Percentiles rank a stretch among this genome's conserved stretches.
These are phyloP conservation scores for Artomyces pyxidatus DNA, from an alignment of 768 basidiomycete genomes.

Conservation along the genomic window DNA sequence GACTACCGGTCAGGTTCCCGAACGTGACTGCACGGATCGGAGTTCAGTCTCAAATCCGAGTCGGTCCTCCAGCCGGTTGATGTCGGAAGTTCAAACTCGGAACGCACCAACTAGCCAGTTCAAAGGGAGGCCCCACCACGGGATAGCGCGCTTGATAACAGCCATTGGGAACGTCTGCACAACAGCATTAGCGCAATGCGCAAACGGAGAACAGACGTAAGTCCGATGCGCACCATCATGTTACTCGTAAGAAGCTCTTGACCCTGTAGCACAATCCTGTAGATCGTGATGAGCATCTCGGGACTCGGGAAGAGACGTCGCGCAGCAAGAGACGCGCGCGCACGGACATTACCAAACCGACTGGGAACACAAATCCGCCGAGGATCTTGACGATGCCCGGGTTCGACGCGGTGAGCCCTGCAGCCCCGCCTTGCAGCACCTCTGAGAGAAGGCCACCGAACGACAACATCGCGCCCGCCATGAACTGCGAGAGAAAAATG, in stretches of 20 bases:
- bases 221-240: constrained; percentile 46
- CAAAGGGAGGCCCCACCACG: constrained; percentile 60
- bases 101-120: constrained; percentile 61
- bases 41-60: too few species aligned
- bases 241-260: constrained; percentile 69
- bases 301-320: too few species aligned
- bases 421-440: constrained; percentile 52
- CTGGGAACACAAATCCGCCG: constrained; percentile 64
- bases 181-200: neutral
- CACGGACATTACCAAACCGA: constrained; percentile 65
- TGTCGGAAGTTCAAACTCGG: neutral
- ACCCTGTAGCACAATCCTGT: constrained; percentile 66
- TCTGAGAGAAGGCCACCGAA: constrained; percentile 62
- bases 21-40: constrained; percentile 48
- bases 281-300: neutral
- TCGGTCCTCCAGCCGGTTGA: neutral
- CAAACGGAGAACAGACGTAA: neutral
- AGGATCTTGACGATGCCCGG: constrained; percentile 64
- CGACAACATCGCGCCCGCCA: constrained; percentile 67
- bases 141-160: constrained; percentile 47
- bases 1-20: constrained; percentile 60
- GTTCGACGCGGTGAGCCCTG: constrained; percentile 39
- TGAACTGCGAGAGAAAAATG: constrained; percentile 33
- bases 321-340: neutral
- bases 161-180: constrained; percentile 64